Percentiles rank a stretch among this genome's conserved stretches.
Conservation (phyloP, 2,329 filamentous ascomycete species). For the Alternaria postmessia region DNA sequence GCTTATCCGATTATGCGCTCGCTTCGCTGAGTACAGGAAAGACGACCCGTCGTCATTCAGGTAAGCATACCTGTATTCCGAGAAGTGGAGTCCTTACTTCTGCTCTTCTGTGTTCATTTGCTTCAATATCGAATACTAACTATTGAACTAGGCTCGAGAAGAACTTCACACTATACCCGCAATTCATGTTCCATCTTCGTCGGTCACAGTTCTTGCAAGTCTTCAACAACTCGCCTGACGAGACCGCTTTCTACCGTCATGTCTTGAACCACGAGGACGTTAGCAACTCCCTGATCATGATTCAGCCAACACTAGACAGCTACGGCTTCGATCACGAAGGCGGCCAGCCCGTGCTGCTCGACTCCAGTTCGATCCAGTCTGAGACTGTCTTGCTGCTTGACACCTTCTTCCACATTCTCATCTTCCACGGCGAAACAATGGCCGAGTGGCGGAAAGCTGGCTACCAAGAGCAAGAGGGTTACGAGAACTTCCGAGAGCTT, state of each 20-base stretch:
- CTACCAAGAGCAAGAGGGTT: conserved; percentile 97
- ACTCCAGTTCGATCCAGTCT: conserved; percentile 94
- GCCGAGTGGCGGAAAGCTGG: conserved; percentile 98
- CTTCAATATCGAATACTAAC: background rate
- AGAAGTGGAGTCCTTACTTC: background rate
- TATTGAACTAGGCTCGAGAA: conserved; percentile 72
- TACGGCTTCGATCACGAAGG: conserved; percentile 98
- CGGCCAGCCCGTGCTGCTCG: conserved; percentile 88
- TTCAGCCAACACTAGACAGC: conserved; percentile 95
- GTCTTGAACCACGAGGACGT: conserved; percentile 98
- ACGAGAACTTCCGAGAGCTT: conserved; percentile 90
- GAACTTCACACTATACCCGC: conserved; percentile 98
- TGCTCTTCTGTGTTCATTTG: background rate
- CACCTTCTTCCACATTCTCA: conserved; percentile 99
- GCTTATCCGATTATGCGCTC: conserved; percentile 94
- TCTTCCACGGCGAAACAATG: conserved; percentile 98
- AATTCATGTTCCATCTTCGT: conserved; percentile 99
- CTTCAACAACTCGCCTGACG: conserved; percentile 99
- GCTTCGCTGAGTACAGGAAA: conserved; percentile 97
- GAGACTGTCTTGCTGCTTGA: conserved; percentile 93
- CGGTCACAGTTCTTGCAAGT: conserved; percentile 98
- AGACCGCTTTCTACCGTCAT: conserved; percentile 98
- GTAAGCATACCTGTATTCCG: conserved; percentile 49
- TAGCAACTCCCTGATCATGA: conserved; percentile 97
- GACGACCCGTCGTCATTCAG: conserved; percentile 96